Conservation (phyloP, 441 rosid species). For the Breynia disticha region DNA sequence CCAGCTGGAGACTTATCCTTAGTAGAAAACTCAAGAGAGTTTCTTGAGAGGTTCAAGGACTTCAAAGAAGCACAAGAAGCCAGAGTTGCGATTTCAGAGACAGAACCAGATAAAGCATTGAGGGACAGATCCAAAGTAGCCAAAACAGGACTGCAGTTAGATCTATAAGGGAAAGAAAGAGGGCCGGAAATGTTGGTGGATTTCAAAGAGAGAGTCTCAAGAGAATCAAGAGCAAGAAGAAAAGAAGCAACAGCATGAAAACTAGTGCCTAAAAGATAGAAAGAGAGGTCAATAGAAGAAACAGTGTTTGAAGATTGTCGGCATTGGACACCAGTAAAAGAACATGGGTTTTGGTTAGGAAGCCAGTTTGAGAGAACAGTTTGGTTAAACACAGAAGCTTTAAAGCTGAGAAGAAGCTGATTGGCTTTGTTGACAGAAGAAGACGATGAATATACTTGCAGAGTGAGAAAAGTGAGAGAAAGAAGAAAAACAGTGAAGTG, state of each 20-base stretch:
- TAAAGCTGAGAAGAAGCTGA: slow-evolving; percentile 55
- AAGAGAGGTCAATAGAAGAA: slow-evolving; percentile 46
- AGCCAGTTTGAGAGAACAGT: slow-evolving; percentile 48
- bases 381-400: slow-evolving; percentile 36
- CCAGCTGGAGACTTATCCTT: slow-evolving; percentile 32
- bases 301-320: slow-evolving; percentile 36
- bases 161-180: slow-evolving; percentile 39
- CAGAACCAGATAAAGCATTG: slow-evolving; percentile 50
- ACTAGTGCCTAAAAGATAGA: slow-evolving; percentile 30
- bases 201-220: slow-evolving; percentile 46
- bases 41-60: slow-evolving; percentile 51
- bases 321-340: slow-evolving; percentile 54
- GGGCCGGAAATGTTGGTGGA: slow-evolving; percentile 48
- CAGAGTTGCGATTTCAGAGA: slow-evolving; percentile 32
- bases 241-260: slow-evolving; percentile 44
- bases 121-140: slow-evolving; percentile 62
- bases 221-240: slow-evolving; percentile 38
- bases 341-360: slow-evolving; percentile 48
- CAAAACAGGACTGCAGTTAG: slow-evolving; percentile 54
- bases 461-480: slow-evolving; percentile 19
- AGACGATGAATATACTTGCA: slow-evolving; percentile 16
- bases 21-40: slow-evolving; percentile 33
- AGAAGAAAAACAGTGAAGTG: slow-evolving; percentile 22
- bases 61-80: slow-evolving; percentile 47
- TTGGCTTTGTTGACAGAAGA: slow-evolving; percentile 25